These are phyloP conservation scores for Penicillium ochrochloron DNA, from an alignment of 495 filamentous ascomycete species.

Conservation along the genomic window DNA sequence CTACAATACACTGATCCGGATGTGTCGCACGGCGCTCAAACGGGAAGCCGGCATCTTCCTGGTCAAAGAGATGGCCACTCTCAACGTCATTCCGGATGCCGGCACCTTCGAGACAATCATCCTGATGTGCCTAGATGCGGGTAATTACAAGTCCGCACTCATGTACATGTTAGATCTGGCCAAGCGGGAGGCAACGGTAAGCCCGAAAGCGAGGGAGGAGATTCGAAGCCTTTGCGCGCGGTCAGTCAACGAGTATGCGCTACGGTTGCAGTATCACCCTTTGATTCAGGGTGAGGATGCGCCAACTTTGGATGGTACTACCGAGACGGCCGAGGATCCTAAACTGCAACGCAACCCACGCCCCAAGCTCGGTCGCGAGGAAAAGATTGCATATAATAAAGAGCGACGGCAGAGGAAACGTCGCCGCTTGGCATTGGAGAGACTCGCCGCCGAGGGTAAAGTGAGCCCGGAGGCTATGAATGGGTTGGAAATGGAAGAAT, in stretches of 20 bases:
- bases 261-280: constrained; percentile 38
- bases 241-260: constrained; percentile 38
- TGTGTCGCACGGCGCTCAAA: constrained; percentile 55
- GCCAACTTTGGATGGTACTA: constrained; percentile 1
- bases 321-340: not conserved
- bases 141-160: constrained; percentile 44
- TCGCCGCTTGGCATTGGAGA: not conserved
- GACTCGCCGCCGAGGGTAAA: not conserved
- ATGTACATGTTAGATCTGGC: constrained; percentile 47
- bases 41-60: constrained; percentile 69
- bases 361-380: constrained; percentile 1
- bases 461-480: not conserved
- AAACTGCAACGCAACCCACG: not conserved
- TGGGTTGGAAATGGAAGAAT: not conserved
- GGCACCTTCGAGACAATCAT: constrained; percentile 73
- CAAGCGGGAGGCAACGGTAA: constrained; percentile 31
- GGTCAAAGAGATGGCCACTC: constrained; percentile 71
- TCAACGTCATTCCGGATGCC: constrained; percentile 61
- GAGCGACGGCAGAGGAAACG: constrained; percentile 13
- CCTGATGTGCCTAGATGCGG: constrained; percentile 60
- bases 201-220: constrained; percentile 28
- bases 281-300: constrained; percentile 21
- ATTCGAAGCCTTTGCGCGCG: constrained; percentile 37
- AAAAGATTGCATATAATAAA: constrained; percentile 10
- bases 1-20: constrained; percentile 70